Evolutionary conservation across 2,329 filamentous ascomycete species (phyloP).

Genomic region (Stylonectria norvegica): DNA sequence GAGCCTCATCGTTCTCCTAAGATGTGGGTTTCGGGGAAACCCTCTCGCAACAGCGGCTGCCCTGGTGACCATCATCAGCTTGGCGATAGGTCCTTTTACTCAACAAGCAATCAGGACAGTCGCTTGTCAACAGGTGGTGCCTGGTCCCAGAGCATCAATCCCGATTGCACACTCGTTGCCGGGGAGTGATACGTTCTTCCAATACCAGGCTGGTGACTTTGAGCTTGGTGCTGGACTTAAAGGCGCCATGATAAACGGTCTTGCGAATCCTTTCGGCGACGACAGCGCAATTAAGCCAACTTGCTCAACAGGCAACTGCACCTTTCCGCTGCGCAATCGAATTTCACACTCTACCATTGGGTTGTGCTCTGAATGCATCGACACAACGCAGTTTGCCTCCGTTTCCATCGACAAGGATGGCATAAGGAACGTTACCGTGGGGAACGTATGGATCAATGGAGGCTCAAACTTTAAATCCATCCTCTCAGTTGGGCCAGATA

Average conservation of each 20-base stretch:
- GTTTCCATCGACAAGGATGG: not conserved
- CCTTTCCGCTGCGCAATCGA: not conserved
- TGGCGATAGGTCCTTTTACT: slow-evolving; percentile 30
- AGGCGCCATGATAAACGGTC: slow-evolving; percentile 28
- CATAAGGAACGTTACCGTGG: no score
- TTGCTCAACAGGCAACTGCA: not conserved
- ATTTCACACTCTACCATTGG: not conserved
- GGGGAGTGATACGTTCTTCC: no score
- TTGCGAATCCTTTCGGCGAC: slow-evolving; percentile 24
- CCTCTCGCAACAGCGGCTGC: no score
- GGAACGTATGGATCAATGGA: no score
- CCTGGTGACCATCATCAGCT: slow-evolving; percentile 24
- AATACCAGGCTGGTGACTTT: slow-evolving; percentile 16
- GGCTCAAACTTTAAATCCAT: not conserved
- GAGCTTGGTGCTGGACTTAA: slow-evolving; percentile 30
- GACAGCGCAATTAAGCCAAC: slow-evolving; percentile 8
- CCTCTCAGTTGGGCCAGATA: not conserved
- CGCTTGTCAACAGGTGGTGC: slow-evolving; percentile 17
- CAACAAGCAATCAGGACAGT: slow-evolving; percentile 29
- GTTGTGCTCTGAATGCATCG: not conserved
- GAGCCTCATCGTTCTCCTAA: slow-evolving; percentile 14
- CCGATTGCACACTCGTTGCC: no score
- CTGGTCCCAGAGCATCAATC: no score
- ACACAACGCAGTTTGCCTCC: not conserved
- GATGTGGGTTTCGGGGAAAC: slow-evolving; percentile 11